Percentiles rank a stretch among this genome's conserved stretches.
These are phyloP conservation scores for Herpetomonas samuelpessoai DNA, from an alignment of 208 protist species.

Conservation along the genomic window DNA sequence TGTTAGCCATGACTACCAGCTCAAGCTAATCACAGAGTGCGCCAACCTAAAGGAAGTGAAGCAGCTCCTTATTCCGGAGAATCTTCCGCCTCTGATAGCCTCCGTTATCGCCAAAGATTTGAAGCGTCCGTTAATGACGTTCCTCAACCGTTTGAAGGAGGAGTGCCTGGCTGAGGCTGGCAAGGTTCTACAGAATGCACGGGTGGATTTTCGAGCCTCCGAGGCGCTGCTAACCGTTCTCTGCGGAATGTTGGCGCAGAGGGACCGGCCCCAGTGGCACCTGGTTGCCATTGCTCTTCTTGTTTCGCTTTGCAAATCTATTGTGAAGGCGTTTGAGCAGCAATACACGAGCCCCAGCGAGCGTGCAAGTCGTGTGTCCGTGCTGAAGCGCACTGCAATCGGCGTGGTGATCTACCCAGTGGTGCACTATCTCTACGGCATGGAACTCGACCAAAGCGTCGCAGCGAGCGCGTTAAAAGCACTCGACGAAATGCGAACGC, in stretches of 20 bases:
- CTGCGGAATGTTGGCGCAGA: constrained; percentile 64
- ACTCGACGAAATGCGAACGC: constrained; percentile 50
- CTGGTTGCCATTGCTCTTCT: constrained; percentile 70
- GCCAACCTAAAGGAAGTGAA: constrained; percentile 58
- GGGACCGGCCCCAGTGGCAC: constrained; percentile 64
- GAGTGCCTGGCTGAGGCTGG: constrained; percentile 62
- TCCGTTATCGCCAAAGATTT: constrained; percentile 72
- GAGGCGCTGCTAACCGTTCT: constrained; percentile 61
- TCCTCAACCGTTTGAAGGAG: constrained; percentile 74
- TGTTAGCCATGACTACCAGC: constrained; percentile 80
- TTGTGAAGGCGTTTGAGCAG: constrained; percentile 54
- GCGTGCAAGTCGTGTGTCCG: constrained; percentile 21
- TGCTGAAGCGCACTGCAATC: constrained; percentile 66
- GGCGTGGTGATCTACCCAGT: constrained; percentile 80
- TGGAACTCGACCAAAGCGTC: constrained; percentile 53
- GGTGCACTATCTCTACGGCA: constrained; percentile 67
- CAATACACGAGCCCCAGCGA: constrained; percentile 23
- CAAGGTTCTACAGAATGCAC: constrained; percentile 25
- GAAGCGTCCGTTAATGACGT: constrained; percentile 79
- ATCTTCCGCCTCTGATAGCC: constrained; percentile 53
- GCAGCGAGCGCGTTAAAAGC: constrained; percentile 53
- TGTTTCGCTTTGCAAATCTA: constrained; percentile 60
- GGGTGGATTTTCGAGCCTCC: constrained; percentile 24
- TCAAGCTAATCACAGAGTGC: constrained; percentile 70
- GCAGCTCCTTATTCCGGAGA: constrained; percentile 58